Base-by-base conservation (phyloP, 2,329 filamentous ascomycete genomes). In the Fusarium liriodendri region DNA sequence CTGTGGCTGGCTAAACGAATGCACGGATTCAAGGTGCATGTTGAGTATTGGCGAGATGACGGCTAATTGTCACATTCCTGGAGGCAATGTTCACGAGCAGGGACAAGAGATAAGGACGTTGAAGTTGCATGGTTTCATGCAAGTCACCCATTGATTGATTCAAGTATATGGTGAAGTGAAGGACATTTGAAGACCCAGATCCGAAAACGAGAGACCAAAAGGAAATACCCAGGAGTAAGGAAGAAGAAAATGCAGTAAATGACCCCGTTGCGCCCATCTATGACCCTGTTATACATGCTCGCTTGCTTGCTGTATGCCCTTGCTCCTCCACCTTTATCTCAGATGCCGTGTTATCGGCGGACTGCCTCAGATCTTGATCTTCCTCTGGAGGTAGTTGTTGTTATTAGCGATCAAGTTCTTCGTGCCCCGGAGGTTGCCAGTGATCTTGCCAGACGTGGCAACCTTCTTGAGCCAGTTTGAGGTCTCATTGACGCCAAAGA, bases 341-440 rank as follows among this genome's bases (percentile, higher is more conserved):
- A 40, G 42, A 59, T 33, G 45, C 25, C 25, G 9, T 13, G 16
- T 29, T 50, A 11, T 25, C 11, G 33, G 25, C 32, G 27, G 18
- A 22, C 18, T 25, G 5, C 54, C 32, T 16, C 16, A 37, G n/a
- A 25, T 9, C 32, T n/a, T 57, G 29, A 60, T 73, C 29, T 42
- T 58, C 22, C 72, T 25, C 62, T 78, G 76, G 38, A 64, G 52
- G 42, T 66, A 60, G 61, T 78, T 80, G 67, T 85, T 85, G 80
- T 89, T 89, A 82, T 87, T 89, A 57, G 82, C 85, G 66, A 89
- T 80, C 68, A 82, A 77, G 81, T 89, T 89, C 66, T 82, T 20
- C 11, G 81, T 40, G 84, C 86, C 67, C 82, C 75, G 78, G 3
- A 85, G 74, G 27, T 62, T 75, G 63, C 82, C 82, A 18, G 81